Conservation (phyloP, 495 filamentous ascomycete genomes). For the Xylaria acuta region DNA sequence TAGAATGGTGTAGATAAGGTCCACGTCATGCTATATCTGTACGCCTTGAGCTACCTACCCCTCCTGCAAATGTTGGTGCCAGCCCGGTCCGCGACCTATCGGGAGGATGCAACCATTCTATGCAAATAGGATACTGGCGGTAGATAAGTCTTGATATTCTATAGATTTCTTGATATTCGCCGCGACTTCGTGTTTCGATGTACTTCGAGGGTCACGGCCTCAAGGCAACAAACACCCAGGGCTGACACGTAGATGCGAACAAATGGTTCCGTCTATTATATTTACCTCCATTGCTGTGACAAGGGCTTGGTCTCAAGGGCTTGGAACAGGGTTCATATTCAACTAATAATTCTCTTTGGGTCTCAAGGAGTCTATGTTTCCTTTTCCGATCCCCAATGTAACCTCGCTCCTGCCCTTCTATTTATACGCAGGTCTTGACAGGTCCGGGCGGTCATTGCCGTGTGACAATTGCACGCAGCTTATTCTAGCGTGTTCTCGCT, state of each 20-base stretch:
- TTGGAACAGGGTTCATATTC: no score
- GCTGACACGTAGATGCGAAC: not conserved
- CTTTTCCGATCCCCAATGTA: no score
- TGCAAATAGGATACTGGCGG: not conserved
- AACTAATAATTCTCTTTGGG: no score
- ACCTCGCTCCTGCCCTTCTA: no score
- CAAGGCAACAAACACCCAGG: not conserved
- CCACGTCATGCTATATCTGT: not conserved
- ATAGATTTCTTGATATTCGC: not conserved
- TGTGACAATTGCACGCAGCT: no score
- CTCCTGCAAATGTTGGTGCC: not conserved
- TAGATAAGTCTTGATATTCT: not conserved
- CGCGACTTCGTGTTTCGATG: not conserved
- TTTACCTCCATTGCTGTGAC: no score
- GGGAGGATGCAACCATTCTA: not conserved
- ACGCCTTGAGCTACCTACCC: not conserved
- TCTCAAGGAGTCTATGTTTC: no score
- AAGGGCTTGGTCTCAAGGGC: no score
- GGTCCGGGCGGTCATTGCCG: no score
- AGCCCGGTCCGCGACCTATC: not conserved
- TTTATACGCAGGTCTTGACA: no score
- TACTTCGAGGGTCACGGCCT: not conserved
- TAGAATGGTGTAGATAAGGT: not conserved
- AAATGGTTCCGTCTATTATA: not conserved
- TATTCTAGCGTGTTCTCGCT: not conserved